Evolutionary conservation across 2,329 filamentous ascomycete genomes (phyloP).

Genomic region (Leptographium lundbergii): DNA sequence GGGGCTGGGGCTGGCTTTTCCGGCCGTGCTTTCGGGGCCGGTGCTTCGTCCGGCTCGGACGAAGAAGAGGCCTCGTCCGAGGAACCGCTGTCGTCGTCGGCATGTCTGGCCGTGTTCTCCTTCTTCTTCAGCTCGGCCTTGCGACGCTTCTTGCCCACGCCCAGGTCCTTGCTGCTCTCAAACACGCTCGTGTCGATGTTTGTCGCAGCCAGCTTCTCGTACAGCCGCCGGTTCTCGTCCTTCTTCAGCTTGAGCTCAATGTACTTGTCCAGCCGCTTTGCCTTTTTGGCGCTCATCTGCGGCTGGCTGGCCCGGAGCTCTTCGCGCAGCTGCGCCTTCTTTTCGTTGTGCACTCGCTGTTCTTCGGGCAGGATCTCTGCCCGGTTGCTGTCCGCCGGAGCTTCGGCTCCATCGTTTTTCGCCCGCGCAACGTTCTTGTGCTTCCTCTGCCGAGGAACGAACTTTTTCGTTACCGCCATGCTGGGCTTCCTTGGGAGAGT

Average conservation of each 20-base stretch:
- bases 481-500: neutral
- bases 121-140: conserved; percentile 48
- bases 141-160: conserved; percentile 58
- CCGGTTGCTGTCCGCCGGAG: conserved; percentile 36
- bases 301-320: conserved; percentile 27
- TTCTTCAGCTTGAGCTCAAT: conserved; percentile 86
- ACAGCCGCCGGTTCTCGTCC: conserved; percentile 75
- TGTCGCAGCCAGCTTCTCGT: conserved; percentile 67
- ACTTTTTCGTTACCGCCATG: conserved; percentile 22
- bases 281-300: conserved; percentile 53
- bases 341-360: conserved; percentile 36
- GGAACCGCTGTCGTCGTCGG: conserved; percentile 9
- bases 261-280: conserved; percentile 55
- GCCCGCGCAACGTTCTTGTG: conserved; percentile 56
- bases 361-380: conserved; percentile 35
- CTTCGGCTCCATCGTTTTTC: conserved; percentile 16
- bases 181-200: conserved; percentile 76
- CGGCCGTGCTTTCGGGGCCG: neutral
- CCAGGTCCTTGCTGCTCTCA: conserved; percentile 64
- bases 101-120: conserved; percentile 30
- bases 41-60: neutral
- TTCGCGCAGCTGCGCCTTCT: conserved; percentile 41
- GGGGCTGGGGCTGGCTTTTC: neutral
- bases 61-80: neutral
- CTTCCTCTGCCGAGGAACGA: conserved; percentile 53